Evolutionary conservation across 495 filamentous ascomycete species (phyloP).

Genomic region (Chaetomium fimeti): DNA sequence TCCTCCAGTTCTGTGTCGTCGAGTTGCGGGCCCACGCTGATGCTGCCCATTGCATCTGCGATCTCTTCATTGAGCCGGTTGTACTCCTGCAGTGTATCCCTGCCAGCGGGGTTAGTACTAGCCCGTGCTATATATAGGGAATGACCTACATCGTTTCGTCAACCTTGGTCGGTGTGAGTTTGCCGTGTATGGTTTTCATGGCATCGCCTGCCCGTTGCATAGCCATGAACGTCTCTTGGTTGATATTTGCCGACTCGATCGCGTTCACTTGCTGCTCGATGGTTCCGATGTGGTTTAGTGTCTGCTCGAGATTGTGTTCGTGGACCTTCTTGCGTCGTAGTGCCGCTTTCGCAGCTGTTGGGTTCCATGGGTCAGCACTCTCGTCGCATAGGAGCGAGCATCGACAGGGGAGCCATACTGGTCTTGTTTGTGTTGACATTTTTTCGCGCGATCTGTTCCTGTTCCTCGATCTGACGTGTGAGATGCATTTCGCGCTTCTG

Average conservation of each 20-base stretch:
- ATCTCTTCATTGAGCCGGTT: conserved; percentile 93
- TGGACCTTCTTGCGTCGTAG: conserved; percentile 91
- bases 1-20: conserved; percentile 86
- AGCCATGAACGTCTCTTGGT: conserved; percentile 88
- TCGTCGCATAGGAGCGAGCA: not conserved
- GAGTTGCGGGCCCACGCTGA: conserved; percentile 64
- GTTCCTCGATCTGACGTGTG: conserved; percentile 86
- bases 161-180: conserved; percentile 87
- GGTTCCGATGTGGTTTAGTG: conserved; percentile 80
- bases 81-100: conserved; percentile 90
- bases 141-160: conserved; percentile 86
- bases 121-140: not conserved
- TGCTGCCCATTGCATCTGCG: conserved; percentile 72
- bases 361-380: conserved; percentile 23
- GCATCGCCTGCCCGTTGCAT: conserved; percentile 88
- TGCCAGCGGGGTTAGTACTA: conserved; percentile 43
- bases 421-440: conserved; percentile 86
- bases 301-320: conserved; percentile 87
- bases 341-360: conserved; percentile 82
- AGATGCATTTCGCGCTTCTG: conserved; percentile 94
- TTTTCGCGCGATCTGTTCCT: conserved; percentile 89
- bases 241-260: conserved; percentile 98
- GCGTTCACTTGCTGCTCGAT: conserved; percentile 94
- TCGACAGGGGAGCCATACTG: conserved; percentile 54
- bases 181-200: conserved; percentile 89